A percentile compares a stretch with the other conserved stretches of the same genome.
phyloP scores from a whole-genome alignment of 2,329 filamentous ascomycete genomes.

The Colletotrichum lupini region DNA sequence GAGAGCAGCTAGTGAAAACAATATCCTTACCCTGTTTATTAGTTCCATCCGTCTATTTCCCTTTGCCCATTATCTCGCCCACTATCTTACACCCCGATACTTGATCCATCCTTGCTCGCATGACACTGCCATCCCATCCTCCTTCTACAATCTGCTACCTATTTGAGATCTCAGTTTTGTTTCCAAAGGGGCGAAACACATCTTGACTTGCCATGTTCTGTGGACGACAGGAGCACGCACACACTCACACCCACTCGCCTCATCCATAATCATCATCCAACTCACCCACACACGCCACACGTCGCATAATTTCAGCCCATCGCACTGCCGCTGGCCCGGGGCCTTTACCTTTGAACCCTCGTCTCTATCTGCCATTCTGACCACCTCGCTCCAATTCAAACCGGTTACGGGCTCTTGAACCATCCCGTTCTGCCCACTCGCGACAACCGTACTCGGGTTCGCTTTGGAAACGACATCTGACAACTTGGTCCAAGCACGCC shows the following conservation, averaged over 20 bases:
- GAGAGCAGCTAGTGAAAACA: not conserved
- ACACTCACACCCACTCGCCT: not conserved
- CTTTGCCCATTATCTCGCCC: not conserved
- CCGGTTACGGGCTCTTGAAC: slow-evolving; percentile 6
- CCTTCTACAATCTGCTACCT: slow-evolving; percentile 13
- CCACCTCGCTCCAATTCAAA: not conserved
- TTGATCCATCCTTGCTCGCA: slow-evolving; percentile 12
- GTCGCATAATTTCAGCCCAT: slow-evolving; percentile 5
- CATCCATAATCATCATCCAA: not conserved
- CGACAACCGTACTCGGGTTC: slow-evolving; percentile 28
- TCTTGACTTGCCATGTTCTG: not conserved
- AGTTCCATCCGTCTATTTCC: not conserved
- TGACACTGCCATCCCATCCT: slow-evolving; percentile 26
- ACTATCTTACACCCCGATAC: not conserved
- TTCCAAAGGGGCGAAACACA: slow-evolving; percentile 27
- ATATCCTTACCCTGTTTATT: not conserved
- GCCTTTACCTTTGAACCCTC: not conserved
- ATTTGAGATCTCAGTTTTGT: slow-evolving; percentile 21
- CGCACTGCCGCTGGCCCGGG: slow-evolving; percentile 1
- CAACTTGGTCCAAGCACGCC: slow-evolving; percentile 1
- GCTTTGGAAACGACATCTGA: slow-evolving; percentile 5
- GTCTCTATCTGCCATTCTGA: not conserved
- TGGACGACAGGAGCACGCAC: not conserved
- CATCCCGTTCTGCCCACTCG: not conserved
- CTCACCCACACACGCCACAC: slow-evolving; percentile 13